Evolutionary conservation across 2,329 filamentous ascomycete genomes (phyloP).

Genomic region (Fusarium protoensiforme): DNA sequence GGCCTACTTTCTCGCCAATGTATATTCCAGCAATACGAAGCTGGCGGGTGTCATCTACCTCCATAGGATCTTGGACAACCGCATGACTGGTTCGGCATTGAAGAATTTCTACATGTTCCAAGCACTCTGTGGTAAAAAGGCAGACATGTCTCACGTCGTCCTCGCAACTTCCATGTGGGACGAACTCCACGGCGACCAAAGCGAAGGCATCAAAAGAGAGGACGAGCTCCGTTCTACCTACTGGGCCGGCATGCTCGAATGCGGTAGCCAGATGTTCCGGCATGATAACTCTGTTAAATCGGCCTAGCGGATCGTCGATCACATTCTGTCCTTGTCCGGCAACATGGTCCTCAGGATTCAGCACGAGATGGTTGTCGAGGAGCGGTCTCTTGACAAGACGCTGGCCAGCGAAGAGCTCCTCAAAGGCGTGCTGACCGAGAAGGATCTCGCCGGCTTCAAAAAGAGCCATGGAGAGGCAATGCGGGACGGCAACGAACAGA

Average conservation of each 20-base stretch:
- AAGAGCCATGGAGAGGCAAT: background rate
- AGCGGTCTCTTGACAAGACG: background rate
- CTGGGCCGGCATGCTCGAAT: background rate
- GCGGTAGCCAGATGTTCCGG: background rate
- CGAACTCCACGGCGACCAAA: background rate
- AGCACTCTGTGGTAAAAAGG: background rate
- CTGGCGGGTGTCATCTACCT: background rate
- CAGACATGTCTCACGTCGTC: background rate
- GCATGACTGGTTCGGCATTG: background rate
- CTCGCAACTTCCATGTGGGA: background rate
- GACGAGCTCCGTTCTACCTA: background rate
- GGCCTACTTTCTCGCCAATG: background rate
- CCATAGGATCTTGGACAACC: background rate
- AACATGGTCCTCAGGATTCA: background rate
- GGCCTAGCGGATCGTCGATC: background rate
- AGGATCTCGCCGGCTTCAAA: background rate
- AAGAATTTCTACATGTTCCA: background rate
- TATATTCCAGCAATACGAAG: background rate
- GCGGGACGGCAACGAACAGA: background rate
- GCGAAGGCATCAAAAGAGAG: background rate
- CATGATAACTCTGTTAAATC: background rate
- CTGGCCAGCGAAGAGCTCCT: background rate
- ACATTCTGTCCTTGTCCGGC: background rate
- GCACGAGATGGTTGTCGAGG: background rate
- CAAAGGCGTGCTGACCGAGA: too few relatives aligned